Conservation (phyloP, 495 filamentous ascomycete species). For the Xanthoparmelia taractica region DNA sequence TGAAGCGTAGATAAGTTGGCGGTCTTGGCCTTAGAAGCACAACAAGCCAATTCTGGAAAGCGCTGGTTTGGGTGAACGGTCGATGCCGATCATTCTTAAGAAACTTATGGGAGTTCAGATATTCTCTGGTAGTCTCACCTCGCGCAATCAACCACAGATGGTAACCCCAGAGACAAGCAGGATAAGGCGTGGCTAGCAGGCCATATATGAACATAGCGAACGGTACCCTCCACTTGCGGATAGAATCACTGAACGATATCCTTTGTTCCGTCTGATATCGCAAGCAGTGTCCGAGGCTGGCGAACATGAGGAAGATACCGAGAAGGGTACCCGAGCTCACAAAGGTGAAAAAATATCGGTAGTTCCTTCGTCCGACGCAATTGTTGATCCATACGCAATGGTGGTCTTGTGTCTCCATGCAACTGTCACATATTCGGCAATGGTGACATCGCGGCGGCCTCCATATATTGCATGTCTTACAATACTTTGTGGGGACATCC, state of each 20-base stretch:
- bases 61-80: conserved; percentile 74
- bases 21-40: conserved; percentile 78
- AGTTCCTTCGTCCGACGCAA: conserved; percentile 93
- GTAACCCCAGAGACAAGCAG: conserved; percentile 73
- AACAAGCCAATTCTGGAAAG: conserved; percentile 69
- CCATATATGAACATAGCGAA: conserved; percentile 88
- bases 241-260: conserved; percentile 57
- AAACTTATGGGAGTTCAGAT: conserved; percentile 92
- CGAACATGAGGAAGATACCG: conserved; percentile 63
- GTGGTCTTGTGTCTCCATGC: conserved; percentile 94
- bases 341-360: conserved; percentile 95
- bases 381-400: conserved; percentile 99
- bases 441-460: conserved; percentile 91
- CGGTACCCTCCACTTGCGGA: conserved; percentile 64
- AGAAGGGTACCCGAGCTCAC: conserved; percentile 69
- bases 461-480: conserved; percentile 95
- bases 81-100: conserved; percentile 82
- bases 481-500: conserved; percentile 97
- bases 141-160: conserved; percentile 83
- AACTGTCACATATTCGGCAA: conserved; percentile 93
- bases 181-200: conserved; percentile 67
- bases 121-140: conserved; percentile 93
- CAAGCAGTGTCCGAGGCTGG: conserved; percentile 70
- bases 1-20: conserved; percentile 87
- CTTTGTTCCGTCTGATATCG: conserved; percentile 54